Base-by-base conservation (phyloP, 2,329 filamentous ascomycete species). In the Diaporthe vexans region DNA sequence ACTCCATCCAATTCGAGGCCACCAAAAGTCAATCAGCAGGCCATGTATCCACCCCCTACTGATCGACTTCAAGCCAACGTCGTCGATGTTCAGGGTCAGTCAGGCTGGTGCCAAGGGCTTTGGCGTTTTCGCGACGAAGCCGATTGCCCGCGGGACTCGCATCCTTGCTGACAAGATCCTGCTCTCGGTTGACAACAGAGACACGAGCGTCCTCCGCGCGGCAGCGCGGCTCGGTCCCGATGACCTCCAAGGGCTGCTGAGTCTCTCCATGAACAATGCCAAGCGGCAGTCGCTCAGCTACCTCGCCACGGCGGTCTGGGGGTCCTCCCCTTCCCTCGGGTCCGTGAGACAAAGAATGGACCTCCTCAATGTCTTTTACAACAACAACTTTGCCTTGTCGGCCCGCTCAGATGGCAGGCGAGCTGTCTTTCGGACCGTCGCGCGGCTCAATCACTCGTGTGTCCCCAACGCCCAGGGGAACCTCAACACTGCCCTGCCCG, bases 71-170 rank as follows among this genome's bases (percentile, higher is more conserved):
- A 24, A 13, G 19, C 15, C 29, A n/a, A 67, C 10, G 19, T 33
- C 61, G 61, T 33, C 61, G 61, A 67, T 67, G 61, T 67, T 67
- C 29, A 67, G 46, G 11, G 21, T 67, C n/a, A 52, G 46, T 15
- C 46, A 67, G 19, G 61, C 61, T 1, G 61, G 61, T 10, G 61
- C 13, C 8, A 67, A 67, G 33, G 61, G 61, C 46, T 67, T 24
- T 67, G 61, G 61, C 8, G 46, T 67, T 17, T 67, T 67, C 4
- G 61, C 61, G 21, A 52, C 61, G 10, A 19, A 11, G 43, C 46
- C 29, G 6, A 67, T 67, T 8, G 29, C 61, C 10, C 61, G 61
- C 29, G 61, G 61, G 29, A 67, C 61, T 37, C 61, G 61, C 13
- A 67, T 67, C 13, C 35, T 67, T 8, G 29, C 61, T 17, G 61